phyloP scores from a whole-genome alignment of 2,329 filamentous ascomycete genomes.

The Botrytis fabae region DNA sequence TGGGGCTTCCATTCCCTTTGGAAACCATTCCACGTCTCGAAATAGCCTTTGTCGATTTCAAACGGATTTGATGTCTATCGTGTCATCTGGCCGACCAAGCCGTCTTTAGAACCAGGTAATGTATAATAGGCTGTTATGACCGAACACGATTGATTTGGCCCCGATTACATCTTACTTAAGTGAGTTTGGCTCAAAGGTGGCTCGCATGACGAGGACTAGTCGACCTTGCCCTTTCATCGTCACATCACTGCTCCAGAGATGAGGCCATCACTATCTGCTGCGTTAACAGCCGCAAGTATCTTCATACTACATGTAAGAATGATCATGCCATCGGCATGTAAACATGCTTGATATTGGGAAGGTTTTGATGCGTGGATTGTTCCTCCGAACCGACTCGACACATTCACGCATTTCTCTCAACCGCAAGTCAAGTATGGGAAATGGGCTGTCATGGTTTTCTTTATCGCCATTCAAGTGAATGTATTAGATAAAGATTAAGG shows the following conservation, averaged over 20 bases:
- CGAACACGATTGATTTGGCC: conserved; percentile 47
- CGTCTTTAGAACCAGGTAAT: not conserved
- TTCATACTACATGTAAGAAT: conserved; percentile 52
- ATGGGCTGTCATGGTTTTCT: not conserved
- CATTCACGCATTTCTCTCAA: not conserved
- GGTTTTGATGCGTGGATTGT: not conserved
- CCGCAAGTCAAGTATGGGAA: not conserved
- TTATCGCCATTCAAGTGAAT: not conserved
- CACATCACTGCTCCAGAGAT: conserved; percentile 49
- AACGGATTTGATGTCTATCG: not conserved
- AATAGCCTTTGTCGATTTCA: not conserved
- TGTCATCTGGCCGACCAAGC: not conserved
- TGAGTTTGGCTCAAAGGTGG: conserved; percentile 50
- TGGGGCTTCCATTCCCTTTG: conserved; percentile 22
- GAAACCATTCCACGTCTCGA: not conserved
- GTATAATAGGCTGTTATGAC: not conserved
- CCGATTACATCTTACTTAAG: conserved; percentile 47
- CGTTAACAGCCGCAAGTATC: conserved; percentile 47
- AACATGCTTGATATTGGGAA: conserved; percentile 46
- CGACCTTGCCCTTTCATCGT: conserved; percentile 47
- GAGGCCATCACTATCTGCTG: conserved; percentile 48
- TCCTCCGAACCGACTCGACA: not conserved
- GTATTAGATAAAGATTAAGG: not conserved
- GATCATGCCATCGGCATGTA: conserved; percentile 49
- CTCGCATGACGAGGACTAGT: conserved; percentile 47